Evolutionary conservation across 371 early-diverging fungal species (phyloP).

Genomic region (Lichtheimia corymbifera): DNA sequence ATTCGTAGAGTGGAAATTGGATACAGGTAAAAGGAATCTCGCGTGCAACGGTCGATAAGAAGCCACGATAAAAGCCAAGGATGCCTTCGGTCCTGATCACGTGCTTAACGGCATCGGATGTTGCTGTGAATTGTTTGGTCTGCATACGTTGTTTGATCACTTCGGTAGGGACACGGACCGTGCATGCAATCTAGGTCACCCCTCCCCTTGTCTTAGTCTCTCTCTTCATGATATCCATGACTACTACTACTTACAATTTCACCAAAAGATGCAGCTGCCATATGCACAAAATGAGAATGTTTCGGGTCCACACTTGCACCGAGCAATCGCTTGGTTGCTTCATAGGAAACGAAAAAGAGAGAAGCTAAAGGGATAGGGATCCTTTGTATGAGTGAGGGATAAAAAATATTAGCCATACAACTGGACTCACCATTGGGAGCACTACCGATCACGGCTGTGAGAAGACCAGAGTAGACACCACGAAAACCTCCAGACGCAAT

Average conservation of each 20-base stretch:
- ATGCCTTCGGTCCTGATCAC: conserved; percentile 74
- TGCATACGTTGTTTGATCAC: conserved; percentile 96
- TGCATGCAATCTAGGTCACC: conserved; percentile 75
- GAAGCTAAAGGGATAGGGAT: conserved; percentile 61
- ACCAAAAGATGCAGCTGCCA: conserved; percentile 89
- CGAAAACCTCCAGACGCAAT: conserved; percentile 87
- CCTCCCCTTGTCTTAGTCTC: not conserved
- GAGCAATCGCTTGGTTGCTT: conserved; percentile 67
- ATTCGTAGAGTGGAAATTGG: conserved; percentile 95
- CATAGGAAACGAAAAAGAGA: conserved; percentile 92
- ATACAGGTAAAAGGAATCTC: conserved; percentile 95
- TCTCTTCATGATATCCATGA: not conserved
- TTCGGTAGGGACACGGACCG: conserved; percentile 94
- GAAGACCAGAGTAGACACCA: conserved; percentile 89
- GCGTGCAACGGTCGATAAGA: conserved; percentile 85
- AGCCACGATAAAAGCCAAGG: conserved; percentile 91
- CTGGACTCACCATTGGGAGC: conserved; percentile 79
- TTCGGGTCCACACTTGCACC: conserved; percentile 34
- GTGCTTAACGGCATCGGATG: conserved; percentile 60
- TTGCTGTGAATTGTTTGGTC: conserved; percentile 74
- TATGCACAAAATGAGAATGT: conserved; percentile 73
- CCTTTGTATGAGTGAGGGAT: conserved; percentile 1
- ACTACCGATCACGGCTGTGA: conserved; percentile 91
- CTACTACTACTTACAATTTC: conserved; percentile 73
- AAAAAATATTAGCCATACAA: not conserved